A percentile compares a stretch with the other conserved stretches of the same genome.
Conservation (phyloP, 306 rosid genomes). For the Begonia loranthoides region DNA sequence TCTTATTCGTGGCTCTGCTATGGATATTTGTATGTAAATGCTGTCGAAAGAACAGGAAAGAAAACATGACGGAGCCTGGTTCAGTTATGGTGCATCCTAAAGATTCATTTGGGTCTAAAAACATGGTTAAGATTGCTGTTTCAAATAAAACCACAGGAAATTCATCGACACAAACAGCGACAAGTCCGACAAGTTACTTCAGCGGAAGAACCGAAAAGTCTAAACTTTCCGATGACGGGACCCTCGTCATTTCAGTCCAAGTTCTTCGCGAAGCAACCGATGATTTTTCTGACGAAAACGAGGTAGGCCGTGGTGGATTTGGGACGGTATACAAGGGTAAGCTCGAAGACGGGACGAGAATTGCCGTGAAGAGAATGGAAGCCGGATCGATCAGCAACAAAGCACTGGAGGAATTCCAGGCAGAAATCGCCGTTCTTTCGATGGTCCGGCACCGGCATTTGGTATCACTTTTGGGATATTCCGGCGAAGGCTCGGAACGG, state of each 20-base stretch:
- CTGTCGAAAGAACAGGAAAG: constrained; percentile 29
- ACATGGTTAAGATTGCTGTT: constrained; percentile 41
- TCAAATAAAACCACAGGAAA: constrained; percentile 31
- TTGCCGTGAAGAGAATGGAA: constrained; percentile 91
- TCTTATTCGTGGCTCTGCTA: constrained; percentile 11
- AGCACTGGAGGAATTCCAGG: constrained; percentile 64
- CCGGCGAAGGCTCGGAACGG: constrained; percentile 55
- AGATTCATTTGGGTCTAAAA: constrained; percentile 41
- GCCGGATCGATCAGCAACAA: constrained; percentile 33
- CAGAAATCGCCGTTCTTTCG: constrained; percentile 72
- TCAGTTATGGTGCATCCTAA: constrained; percentile 57
- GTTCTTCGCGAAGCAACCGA: constrained; percentile 56
- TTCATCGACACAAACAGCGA: constrained; percentile 37
- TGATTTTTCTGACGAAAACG: constrained; percentile 44
- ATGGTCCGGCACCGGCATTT: constrained; percentile 69
- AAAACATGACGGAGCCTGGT: constrained; percentile 17
- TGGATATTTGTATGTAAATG: constrained; percentile 21
- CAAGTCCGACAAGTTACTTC: constrained; percentile 25
- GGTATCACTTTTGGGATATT: constrained; percentile 65
- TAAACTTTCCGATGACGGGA: constrained; percentile 37
- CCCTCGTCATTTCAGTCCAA: constrained; percentile 47
- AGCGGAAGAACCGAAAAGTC: constrained; percentile 42
- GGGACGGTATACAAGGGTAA: constrained; percentile 83
- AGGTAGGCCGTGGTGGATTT: constrained; percentile 78
- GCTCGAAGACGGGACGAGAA: constrained; percentile 53